Evolutionary conservation across 202 grass and related monocot genomes (phyloP), one percentile per base, ranked within the genome.

Genomic region (Carex arenaria): DNA sequence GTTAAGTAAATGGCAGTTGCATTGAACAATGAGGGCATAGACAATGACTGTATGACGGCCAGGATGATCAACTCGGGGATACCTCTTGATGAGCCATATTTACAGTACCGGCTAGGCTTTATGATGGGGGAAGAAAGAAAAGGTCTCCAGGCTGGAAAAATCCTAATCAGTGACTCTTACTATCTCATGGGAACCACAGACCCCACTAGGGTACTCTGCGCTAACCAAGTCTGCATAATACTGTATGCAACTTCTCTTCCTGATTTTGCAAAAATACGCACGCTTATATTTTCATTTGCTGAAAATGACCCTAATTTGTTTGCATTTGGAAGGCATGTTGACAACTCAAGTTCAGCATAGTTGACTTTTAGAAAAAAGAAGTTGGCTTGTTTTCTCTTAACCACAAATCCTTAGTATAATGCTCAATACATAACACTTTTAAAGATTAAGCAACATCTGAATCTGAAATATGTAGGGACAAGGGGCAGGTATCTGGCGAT

Each of bases 161-260:
- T 97, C 17, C 90, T 90, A 0, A 85, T 97, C 11, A 85, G 64
- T 56, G 88, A 94, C 12, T 91, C 89, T 51, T 94, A 87, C 86
- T 84, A 92, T 88, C 78, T 97, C 47, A 97, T 94, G 94, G 94
- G 92, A 13, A 94, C 94, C 23, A 64, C 87, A 4, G 94, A 97
- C 51, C 90, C 92, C 7, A 94, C 92, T 5, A 87, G 90, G 47
- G 87, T 77, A 32, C 77, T 94, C 18, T 69, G 79, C 40, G 47
- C 28, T 6, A 90, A 94, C 79, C 88, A 97, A 97, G 87, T 97
- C 85, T 94, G 88, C 78, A 63, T 97, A 17, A 88, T 97, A 85
- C 88, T 89, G 92, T 97, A 85, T 86, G 93, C 87, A 65, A 61
- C 72, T 84, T 45, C 4, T 23, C 8, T 83, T 36, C 45, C 31